Conservation (phyloP, 306 rosid genomes). For the Mimosa bimucronata region DNA sequence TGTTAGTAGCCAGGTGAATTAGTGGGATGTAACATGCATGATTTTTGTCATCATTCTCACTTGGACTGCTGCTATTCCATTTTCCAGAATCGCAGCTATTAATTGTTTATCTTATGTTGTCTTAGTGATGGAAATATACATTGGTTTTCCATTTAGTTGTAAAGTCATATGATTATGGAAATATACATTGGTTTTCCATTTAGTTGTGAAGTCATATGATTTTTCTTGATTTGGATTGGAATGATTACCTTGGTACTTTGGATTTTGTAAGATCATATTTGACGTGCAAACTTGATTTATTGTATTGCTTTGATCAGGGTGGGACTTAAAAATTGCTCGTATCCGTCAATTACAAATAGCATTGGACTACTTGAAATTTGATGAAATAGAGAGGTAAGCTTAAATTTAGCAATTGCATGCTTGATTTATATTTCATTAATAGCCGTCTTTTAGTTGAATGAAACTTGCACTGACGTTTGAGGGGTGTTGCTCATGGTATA, state of each 20-base stretch:
- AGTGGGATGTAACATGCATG: constrained; percentile 1
- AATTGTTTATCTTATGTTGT: constrained; percentile 8
- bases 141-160: constrained; percentile 20
- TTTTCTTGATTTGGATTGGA: constrained; percentile 14
- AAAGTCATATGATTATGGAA: too few relatives aligned
- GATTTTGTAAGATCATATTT: constrained; percentile 27
- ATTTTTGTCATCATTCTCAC: constrained; percentile 24
- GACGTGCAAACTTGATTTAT: constrained; percentile 41
- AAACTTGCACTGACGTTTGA: constrained; percentile 10
- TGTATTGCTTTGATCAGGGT: constrained; percentile 62
- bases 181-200: constrained; percentile 23
- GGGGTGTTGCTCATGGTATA: constrained; percentile 20
- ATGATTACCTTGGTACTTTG: constrained; percentile 28
- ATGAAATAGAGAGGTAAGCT: constrained; percentile 79
- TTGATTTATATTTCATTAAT: neutral
- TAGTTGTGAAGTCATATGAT: constrained; percentile 16
- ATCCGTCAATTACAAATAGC: constrained; percentile 80
- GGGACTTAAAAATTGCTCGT: constrained; percentile 84
- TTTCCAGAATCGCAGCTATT: constrained; percentile 21
- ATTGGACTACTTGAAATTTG: constrained; percentile 84
- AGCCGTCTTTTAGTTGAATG: constrained; percentile 7
- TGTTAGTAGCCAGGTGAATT: constrained; percentile 21
- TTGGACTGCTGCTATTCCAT: constrained; percentile 11
- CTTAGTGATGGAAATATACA: constrained; percentile 32
- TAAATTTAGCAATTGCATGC: constrained; percentile 30